Evolutionary conservation across 495 filamentous ascomycete species (phyloP).

Genomic region (Tuber microsphaerosporum): DNA sequence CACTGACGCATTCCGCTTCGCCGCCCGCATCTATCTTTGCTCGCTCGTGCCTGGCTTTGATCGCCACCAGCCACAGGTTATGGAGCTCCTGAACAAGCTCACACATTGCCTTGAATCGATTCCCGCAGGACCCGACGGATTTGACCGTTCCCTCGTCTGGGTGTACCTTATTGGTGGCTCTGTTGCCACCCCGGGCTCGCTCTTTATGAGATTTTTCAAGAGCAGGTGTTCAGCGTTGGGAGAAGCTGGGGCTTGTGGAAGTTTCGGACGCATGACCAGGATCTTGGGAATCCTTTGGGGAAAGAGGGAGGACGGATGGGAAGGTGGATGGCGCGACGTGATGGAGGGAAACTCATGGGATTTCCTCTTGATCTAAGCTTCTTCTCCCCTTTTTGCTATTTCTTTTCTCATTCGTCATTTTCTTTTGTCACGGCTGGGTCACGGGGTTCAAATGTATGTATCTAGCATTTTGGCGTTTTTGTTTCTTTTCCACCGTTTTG

Average conservation of each 20-base stretch:
- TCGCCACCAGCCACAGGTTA: slow-evolving; percentile 59
- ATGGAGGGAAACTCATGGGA: slow-evolving; percentile 91
- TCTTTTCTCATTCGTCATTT: slow-evolving; percentile 27
- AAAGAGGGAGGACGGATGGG: slow-evolving; percentile 51
- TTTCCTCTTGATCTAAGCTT: slow-evolving; percentile 72
- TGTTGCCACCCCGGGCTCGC: slow-evolving; percentile 59
- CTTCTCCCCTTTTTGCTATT: slow-evolving; percentile 20
- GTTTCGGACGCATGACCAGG: slow-evolving; percentile 73
- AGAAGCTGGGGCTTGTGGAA: slow-evolving; percentile 68
- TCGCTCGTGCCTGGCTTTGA: slow-evolving; percentile 83
- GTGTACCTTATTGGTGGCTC: slow-evolving; percentile 79
- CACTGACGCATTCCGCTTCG: slow-evolving; percentile 79
- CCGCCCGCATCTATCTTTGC: slow-evolving; percentile 91
- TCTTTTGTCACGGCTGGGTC: slow-evolving; percentile 18
- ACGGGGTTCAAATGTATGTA: slow-evolving; percentile 23
- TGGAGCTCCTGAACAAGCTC: slow-evolving; percentile 67
- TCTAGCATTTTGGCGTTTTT: slow-evolving; percentile 38
- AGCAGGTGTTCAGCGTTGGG: slow-evolving; percentile 59
- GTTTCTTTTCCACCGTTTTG: slow-evolving; percentile 17
- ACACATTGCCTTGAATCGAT: slow-evolving; percentile 66
- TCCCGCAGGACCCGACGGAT: slow-evolving; percentile 70
- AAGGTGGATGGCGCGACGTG: slow-evolving; percentile 88
- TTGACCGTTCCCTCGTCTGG: slow-evolving; percentile 87
- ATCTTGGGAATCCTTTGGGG: slow-evolving; percentile 79
- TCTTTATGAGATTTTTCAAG: slow-evolving; percentile 72